phyloP scores from a whole-genome alignment of 208 protist genomes.

The Leishmania braziliensis region DNA sequence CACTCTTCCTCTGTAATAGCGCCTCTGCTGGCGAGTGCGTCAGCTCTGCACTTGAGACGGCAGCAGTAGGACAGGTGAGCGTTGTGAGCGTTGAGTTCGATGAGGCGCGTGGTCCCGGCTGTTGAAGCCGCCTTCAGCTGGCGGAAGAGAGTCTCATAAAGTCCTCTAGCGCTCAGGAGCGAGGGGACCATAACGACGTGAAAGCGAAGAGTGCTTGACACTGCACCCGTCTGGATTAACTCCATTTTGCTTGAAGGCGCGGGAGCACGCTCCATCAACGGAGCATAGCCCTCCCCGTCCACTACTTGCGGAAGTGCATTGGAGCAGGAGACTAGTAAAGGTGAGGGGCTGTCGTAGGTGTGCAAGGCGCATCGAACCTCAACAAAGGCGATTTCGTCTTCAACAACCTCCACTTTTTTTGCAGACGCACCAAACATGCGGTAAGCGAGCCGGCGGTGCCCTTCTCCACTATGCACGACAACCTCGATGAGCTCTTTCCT shows the following conservation, averaged over 20 bases:
- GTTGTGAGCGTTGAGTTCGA: constrained; percentile 35
- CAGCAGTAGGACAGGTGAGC: constrained; percentile 36
- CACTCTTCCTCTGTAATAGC: constrained; percentile 19
- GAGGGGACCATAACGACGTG: constrained; percentile 25
- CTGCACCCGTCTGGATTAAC: constrained; percentile 19
- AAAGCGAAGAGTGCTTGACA: constrained; percentile 11
- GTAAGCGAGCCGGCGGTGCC: neutral
- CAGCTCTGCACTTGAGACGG: constrained; percentile 3
- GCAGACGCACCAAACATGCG: constrained; percentile 8
- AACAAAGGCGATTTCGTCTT: constrained; percentile 10
- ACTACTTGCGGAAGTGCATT: constrained; percentile 5
- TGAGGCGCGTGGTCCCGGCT: constrained; percentile 25
- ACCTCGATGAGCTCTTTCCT: constrained; percentile 37
- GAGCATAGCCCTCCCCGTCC: constrained; percentile 21
- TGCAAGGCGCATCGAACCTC: constrained; percentile 25
- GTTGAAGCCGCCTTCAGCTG: constrained; percentile 16
- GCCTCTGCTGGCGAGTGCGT: neutral
- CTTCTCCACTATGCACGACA: constrained; percentile 14
- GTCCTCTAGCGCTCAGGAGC: constrained; percentile 16
- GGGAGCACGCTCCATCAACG: constrained; percentile 3
- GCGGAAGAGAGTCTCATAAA: constrained; percentile 22
- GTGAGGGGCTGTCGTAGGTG: constrained; percentile 10
- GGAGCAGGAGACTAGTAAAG: constrained; percentile 16
- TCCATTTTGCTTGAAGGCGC: constrained; percentile 1
- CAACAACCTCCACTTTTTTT: constrained; percentile 15